Evolutionary conservation across 148 eudicot species (phyloP).

Genomic region (Rhododendron ovatum): DNA sequence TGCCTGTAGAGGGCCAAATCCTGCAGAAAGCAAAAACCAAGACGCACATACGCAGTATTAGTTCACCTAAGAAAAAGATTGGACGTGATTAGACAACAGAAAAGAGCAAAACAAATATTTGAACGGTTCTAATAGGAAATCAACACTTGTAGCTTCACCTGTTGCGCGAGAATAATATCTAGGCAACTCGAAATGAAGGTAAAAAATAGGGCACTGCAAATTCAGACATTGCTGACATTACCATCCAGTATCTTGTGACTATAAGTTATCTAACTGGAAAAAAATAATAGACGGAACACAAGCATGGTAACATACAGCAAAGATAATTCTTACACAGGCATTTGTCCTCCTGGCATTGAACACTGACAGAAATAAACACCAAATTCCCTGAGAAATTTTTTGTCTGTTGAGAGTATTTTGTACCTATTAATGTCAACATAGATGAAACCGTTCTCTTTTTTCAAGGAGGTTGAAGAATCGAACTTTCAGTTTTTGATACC

Average conservation of each 20-base stretch:
- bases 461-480: not conserved
- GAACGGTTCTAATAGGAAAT: not conserved
- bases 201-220: not conserved
- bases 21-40: conserved; percentile 21
- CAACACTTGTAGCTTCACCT: not conserved
- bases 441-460: not conserved
- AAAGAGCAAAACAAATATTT: not conserved
- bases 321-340: not conserved
- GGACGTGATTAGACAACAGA: not conserved
- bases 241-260: not conserved
- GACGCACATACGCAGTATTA: not conserved
- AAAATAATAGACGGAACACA: not conserved
- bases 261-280: not conserved
- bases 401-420: not conserved
- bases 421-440: not conserved
- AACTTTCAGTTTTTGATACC: not conserved
- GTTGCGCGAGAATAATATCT: not conserved
- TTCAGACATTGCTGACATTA: not conserved
- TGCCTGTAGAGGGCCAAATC: conserved; percentile 40
- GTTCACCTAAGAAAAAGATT: not conserved
- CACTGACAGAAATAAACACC: not conserved
- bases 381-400: not conserved
- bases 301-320: not conserved
- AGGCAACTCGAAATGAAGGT: not conserved
- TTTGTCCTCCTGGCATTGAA: not conserved